Evolutionary conservation across 2,329 filamentous ascomycete species (phyloP), one percentile per base, ranked within the genome.

Genomic region (Curvularia verruculosa): DNA sequence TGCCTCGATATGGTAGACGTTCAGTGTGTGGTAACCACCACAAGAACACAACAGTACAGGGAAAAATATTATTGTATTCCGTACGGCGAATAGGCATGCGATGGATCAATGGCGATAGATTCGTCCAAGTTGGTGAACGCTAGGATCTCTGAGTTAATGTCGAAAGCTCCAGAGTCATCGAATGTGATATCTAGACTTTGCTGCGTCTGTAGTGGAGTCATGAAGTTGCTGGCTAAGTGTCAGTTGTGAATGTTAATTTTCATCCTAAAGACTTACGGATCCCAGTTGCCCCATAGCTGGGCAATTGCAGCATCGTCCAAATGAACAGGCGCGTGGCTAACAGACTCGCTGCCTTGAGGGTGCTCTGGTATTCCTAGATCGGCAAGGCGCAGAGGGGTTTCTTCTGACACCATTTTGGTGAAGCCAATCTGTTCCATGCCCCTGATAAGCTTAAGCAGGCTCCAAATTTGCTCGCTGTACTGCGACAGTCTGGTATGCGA

Each of bases 371-470:
- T 70, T 3, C 70, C 73, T 0, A 75, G 57, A 47, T 73, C 71
- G 8, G 61, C 59, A 9, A 76, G 61, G 24, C 72, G 71, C 15
- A 70, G 51, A 2, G 72, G 69, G 15, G 71, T 74, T 48, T 76
- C 74, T 39, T 70, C 68, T 3, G 70, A 58, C 2, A 74, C 71
- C 68, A 74, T 73, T 39, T 71, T 73, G 37, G 67, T 68, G 45
- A 75, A 76, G 0, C 74, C 74, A 44, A 75, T 68, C 18, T 72
- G 69, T 47, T 74, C 66, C 70, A 76, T 73, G 1, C 62, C 58
- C 10, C 59, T 54, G 9, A 65, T 53, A 1, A 75, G 55, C 6
- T 43, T 37, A 18, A 75, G 49, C 34, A 67, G 59, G 6, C 65
- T 66, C 43, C 69, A 63, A 23, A 75, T 74, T 21, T 73, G 60